Base-by-base conservation (phyloP, 176 grass and related monocot species). In the Avena eriantha region DNA sequence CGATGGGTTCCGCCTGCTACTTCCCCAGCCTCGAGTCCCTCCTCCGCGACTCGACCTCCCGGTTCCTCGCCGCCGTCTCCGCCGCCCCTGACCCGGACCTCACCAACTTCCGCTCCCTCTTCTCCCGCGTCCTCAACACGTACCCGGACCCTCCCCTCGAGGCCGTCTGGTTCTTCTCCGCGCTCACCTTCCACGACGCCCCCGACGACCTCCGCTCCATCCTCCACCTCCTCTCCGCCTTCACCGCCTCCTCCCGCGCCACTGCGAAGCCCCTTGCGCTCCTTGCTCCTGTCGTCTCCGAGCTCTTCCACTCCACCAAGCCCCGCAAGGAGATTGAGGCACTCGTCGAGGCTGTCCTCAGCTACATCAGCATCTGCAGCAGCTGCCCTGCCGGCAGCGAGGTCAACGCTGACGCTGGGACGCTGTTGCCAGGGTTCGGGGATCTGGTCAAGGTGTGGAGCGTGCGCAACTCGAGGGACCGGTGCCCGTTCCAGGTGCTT, bases 391-490 rank as follows among this genome's bases (percentile, higher is more conserved):
- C 65, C 11, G 10, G 11, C 11, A 57, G 53, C 18, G 88, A 75
- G 22, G 55, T 48, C 41, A 69, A 85, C 24, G 73, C 60, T 4
- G 76, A 80, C 68, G 26, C 70, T 10, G 78, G 61, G 17, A 80
- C 23, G 15, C 83, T 96, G 51, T 87, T 96, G 73, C 92, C 94
- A 55, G 82, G 87, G 5, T 96, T 99, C 46, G 78, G 78, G 29
- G 97, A 99, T 76, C 92, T 97, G 50, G 92, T 96, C 88, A 88
- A 88, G 82, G 87, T 99, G 77, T 99, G 97, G 97, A 96, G 89
- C 7, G 90, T 94, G 85, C 89, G 77, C 26, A 89, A 94, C 61
- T 85, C 87, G 0, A 86, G 16, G 86, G 85, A 77, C 61, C 85
- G 80, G 55, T 90, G 91, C 73, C 81, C 82, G 36, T 90, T 99